Conservation (phyloP, 352 stramenopile species). For the Pythium plurisporium region DNA sequence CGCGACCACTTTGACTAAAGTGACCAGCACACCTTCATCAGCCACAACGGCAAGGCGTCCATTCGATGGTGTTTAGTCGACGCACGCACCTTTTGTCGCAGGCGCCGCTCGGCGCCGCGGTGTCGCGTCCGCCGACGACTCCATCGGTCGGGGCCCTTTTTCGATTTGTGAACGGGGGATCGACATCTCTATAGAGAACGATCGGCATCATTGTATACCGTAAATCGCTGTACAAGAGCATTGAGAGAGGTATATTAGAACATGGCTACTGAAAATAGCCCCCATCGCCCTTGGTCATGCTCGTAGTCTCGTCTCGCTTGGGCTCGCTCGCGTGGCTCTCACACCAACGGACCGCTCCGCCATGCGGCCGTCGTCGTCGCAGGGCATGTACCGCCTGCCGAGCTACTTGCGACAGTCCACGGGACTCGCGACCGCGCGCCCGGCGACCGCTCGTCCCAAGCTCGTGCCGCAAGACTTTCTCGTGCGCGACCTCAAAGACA, state of each 20-base stretch:
- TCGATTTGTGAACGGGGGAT: background rate
- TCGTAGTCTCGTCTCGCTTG: background rate
- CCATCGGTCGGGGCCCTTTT: too few relatives aligned
- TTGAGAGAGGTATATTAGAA: background rate
- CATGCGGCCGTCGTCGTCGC: slow-evolving; percentile 9
- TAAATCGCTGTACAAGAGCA: slow-evolving; percentile 6
- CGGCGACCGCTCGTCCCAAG: slow-evolving; percentile 9
- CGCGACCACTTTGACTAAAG: slow-evolving; percentile 48
- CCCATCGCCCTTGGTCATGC: background rate
- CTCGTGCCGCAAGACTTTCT: slow-evolving; percentile 50
- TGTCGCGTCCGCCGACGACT: background rate
- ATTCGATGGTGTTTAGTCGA: background rate
- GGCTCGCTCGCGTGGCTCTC: background rate
- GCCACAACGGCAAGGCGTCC: background rate
- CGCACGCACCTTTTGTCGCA: slow-evolving; percentile 19
- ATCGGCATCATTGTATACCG: too few relatives aligned
- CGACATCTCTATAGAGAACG: background rate
- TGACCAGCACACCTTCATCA: too few relatives aligned
- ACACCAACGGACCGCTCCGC: background rate
- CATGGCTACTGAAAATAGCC: slow-evolving; percentile 9
- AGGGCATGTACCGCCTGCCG: slow-evolving; percentile 37
- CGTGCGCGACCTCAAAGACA: slow-evolving; percentile 56
- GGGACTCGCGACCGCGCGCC: slow-evolving; percentile 12
- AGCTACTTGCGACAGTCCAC: slow-evolving; percentile 35
- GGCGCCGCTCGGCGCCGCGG: slow-evolving; percentile 9